Evolutionary conservation across 495 filamentous ascomycete species (phyloP), one percentile per base, ranked within the genome.

Genomic region (Lichenothelia convexa): DNA sequence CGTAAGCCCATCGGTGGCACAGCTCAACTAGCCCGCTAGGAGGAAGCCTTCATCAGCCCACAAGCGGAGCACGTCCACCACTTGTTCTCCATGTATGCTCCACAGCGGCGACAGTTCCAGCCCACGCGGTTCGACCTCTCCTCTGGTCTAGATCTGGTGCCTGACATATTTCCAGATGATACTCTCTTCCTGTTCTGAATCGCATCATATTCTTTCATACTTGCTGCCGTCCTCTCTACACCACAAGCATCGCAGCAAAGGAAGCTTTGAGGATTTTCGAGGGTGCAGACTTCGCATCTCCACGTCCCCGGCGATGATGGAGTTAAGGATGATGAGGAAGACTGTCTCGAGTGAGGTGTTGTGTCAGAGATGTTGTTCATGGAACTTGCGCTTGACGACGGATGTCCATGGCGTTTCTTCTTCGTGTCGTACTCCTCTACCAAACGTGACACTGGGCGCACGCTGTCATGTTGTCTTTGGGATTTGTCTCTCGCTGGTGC

Each of bases 281-380:
- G 65, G 0, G 87, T 95, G 49, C 87, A 93, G 21, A 71, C 63
- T 16, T 62, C 60, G 44, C 87, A 95, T 8, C 65, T 62, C 87
- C 87, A 94, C 23, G 64, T 21, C 21, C 26, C 32, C 8, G 19
- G 9, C 27, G 13, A 17, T 8, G 32, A 26, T 47, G 56, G 15
- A 32, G 41, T 36, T 15, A 17, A 3, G 24, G 31, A 22, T 6
- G 13, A 4, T 22, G 19, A 15, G n/a, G 33, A 23, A 18, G 26
- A 26, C 15, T 26, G 12, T 12, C 21, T n/a, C 12, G 38, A 32
- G 19, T 32, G 33, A 15, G 22, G n/a, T 13, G 44, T 22, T 21
- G 30, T n/a, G n/a, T n/a, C 30, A 16, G 37, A 5, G 15, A n/a
- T n/a, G n/a, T n/a, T n/a, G n/a, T n/a, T n/a, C n/a, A n/a, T n/a